phyloP scores from a whole-genome alignment of 768 basidiomycete genomes.

The Royoungia palumana region DNA sequence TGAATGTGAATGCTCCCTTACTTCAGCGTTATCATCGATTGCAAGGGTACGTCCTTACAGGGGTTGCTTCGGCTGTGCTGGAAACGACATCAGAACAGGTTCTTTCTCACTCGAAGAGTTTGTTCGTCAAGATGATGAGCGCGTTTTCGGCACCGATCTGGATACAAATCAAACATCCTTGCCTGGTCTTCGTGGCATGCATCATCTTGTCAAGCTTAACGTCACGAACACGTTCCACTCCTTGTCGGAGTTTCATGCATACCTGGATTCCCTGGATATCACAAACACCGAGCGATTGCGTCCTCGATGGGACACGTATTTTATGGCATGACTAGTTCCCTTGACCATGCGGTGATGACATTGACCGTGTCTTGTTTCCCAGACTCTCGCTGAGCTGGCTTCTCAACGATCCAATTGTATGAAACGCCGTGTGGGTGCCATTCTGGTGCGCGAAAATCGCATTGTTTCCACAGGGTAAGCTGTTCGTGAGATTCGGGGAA shows the following conservation, averaged over 20 bases:
- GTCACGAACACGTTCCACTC: conserved; percentile 63
- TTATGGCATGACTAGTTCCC: conserved; percentile 64
- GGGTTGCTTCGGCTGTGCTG: conserved; percentile 1
- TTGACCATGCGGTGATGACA: neutral
- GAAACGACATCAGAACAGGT: conserved; percentile 15
- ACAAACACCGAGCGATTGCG: conserved; percentile 71
- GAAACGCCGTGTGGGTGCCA: conserved; percentile 94
- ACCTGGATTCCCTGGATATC: conserved; percentile 70
- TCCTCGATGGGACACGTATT: conserved; percentile 94
- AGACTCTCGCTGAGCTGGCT: conserved; percentile 89
- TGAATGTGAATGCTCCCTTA: conserved; percentile 81
- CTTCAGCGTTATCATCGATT: conserved; percentile 63
- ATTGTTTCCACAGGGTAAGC: conserved; percentile 75
- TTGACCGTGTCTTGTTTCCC: conserved; percentile 6
- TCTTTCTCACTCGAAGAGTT: conserved; percentile 64
- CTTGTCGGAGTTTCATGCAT: conserved; percentile 48
- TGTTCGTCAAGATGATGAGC: conserved; percentile 64
- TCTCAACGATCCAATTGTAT: conserved; percentile 92
- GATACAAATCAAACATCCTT: conserved; percentile 1
- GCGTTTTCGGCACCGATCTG: conserved; percentile 52
- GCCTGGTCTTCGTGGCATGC: conserved; percentile 19
- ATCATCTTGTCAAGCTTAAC: conserved; percentile 55
- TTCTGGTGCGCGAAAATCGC: conserved; percentile 82
- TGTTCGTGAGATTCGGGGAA: neutral
- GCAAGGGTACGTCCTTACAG: conserved; percentile 38